These are phyloP conservation scores for Wakefieldia striispora DNA, from an alignment of 768 basidiomycete species.

Conservation along the genomic window DNA sequence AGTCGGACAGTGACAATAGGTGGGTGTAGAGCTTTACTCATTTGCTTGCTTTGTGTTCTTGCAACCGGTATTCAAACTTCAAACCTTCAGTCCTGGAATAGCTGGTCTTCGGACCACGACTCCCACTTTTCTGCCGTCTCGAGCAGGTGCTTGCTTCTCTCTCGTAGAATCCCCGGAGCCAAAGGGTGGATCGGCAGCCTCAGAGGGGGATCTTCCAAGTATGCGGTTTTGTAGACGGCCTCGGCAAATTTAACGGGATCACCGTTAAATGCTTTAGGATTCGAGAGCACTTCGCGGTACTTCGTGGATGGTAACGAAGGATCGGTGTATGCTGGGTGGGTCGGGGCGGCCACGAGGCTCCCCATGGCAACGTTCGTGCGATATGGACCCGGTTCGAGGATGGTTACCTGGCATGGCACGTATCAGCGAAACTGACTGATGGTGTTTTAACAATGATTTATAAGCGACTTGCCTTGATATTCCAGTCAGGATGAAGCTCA, in stretches of 20 bases:
- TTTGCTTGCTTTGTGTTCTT: too few species aligned
- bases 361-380: not conserved
- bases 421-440: too few species aligned
- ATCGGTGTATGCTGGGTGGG: conserved; percentile 16
- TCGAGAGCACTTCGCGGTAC: not conserved
- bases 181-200: conserved; percentile 7
- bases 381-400: conserved; percentile 1
- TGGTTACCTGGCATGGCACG: not conserved
- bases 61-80: too few species aligned
- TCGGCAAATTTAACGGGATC: conserved; percentile 19
- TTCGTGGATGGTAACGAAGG: conserved; percentile 1
- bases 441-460: not conserved
- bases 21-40: too few species aligned
- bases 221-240: conserved; percentile 2
- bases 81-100: not conserved
- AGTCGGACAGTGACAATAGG: too few species aligned
- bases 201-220: conserved; percentile 15
- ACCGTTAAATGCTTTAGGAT: not conserved
- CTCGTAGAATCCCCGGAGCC: not conserved
- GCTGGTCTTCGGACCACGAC: conserved; percentile 1
- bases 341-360: not conserved
- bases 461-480: conserved; percentile 13
- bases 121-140: conserved; percentile 6
- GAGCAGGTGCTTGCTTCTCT: conserved; percentile 3
- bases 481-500: conserved; percentile 23